A percentile compares a stretch with the other conserved stretches of the same genome.
phyloP scores from a whole-genome alignment of 495 filamentous ascomycete genomes.

The Xylaria palmicola region DNA sequence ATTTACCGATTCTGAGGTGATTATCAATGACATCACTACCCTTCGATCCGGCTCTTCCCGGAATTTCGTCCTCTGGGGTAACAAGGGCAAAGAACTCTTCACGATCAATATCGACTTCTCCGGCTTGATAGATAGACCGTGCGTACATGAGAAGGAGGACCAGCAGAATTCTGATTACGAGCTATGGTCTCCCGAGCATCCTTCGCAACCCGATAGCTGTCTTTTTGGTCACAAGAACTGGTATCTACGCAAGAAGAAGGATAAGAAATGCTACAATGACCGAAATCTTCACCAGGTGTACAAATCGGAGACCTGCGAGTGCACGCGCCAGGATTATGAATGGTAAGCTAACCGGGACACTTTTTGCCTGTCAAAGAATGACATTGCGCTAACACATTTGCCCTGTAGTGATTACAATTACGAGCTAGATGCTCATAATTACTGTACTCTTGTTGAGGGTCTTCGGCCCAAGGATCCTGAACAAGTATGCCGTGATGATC shows the following conservation, averaged over 20 bases:
- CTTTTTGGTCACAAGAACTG: constrained; percentile 88
- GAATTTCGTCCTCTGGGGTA: constrained; percentile 88
- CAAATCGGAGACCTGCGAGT: constrained; percentile 71
- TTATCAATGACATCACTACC: constrained; percentile 77
- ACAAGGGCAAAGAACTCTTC: constrained; percentile 52
- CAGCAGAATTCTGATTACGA: constrained; percentile 66
- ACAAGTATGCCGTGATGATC: constrained; percentile 64
- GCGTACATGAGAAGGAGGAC: constrained; percentile 65
- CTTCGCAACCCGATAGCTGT: constrained; percentile 70
- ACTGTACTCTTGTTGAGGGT: constrained; percentile 72
- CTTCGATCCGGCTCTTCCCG: constrained; percentile 83
- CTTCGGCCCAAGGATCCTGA: constrained; percentile 63
- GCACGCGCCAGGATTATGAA: constrained; percentile 84
- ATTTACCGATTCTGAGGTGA: constrained; percentile 68
- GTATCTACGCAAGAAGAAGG: constrained; percentile 83
- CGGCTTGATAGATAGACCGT: constrained; percentile 65
- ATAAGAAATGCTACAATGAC: constrained; percentile 75
- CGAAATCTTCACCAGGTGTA: constrained; percentile 65
- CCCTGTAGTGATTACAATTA: constrained; percentile 85
- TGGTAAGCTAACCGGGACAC: constrained; percentile 59
- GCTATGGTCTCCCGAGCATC: constrained; percentile 81
- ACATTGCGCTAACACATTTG: constrained; percentile 13
- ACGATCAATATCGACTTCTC: constrained; percentile 88
- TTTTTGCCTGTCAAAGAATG: not conserved
- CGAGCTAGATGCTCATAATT: constrained; percentile 69